phyloP scores from a whole-genome alignment of 2,329 filamentous ascomycete genomes.

The Fusarium buxicola region DNA sequence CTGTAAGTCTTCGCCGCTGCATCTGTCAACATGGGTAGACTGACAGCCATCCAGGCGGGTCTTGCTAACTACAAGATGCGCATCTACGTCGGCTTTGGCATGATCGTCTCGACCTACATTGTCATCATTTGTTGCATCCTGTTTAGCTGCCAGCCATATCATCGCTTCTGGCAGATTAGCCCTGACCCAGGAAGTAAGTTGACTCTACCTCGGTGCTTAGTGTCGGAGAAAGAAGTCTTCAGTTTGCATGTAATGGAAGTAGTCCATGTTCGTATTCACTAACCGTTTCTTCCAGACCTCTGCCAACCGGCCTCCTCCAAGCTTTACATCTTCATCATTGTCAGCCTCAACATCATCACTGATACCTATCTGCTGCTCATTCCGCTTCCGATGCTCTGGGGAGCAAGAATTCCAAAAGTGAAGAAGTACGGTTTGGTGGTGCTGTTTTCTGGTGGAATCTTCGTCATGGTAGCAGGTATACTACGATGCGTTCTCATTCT shows the following conservation, averaged over 20 bases:
- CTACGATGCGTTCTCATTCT: constrained; percentile 53
- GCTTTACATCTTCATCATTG: constrained; percentile 53
- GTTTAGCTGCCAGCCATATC: constrained; percentile 51
- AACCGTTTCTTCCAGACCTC: constrained; percentile 52
- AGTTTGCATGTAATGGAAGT: no score
- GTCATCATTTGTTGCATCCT: constrained; percentile 49
- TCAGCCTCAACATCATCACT: constrained; percentile 53
- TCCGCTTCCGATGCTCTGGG: constrained; percentile 63
- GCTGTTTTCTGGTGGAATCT: constrained; percentile 59
- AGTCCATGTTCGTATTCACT: neutral
- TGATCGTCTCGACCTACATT: constrained; percentile 51
- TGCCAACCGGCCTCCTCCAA: constrained; percentile 56
- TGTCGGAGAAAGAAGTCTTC: no score
- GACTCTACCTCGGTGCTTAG: no score
- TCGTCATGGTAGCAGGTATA: constrained; percentile 53
- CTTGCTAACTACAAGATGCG: constrained; percentile 35
- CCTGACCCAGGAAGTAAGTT: constrained; percentile 55
- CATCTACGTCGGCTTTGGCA: constrained; percentile 50
- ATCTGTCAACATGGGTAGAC: constrained; percentile 45
- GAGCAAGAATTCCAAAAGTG: constrained; percentile 58
- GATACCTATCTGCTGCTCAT: constrained; percentile 56
- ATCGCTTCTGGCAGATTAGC: constrained; percentile 57
- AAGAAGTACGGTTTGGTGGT: constrained; percentile 65
- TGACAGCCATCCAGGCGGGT: constrained; percentile 42
- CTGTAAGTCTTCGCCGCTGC: constrained; percentile 47